Evolutionary conservation across 257 asterid genomes (phyloP), one percentile per base, ranked within the genome.

Genomic region (Fraxinus excelsior): DNA sequence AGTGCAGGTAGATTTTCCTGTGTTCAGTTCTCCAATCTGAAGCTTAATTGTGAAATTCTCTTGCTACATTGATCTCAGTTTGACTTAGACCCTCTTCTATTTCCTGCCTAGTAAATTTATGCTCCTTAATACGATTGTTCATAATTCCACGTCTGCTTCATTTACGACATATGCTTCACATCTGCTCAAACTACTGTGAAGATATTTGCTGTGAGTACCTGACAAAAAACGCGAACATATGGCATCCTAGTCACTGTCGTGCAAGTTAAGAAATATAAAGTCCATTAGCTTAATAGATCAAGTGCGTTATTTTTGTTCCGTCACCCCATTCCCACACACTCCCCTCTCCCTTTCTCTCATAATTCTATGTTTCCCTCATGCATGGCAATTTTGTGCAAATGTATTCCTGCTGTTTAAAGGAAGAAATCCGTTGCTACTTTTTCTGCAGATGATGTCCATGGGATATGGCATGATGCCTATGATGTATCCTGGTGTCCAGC

Each of bases 391-490:
- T 58, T 58, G 4, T 58, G 12, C 25, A 10, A 60, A 10, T 60
- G 8, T 11, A 8, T 60, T 51, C 26, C 4, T 60, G 67, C 29
- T 60, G 67, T 60, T 8, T 60, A 25, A 60, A 60, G 31, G 67
- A 60, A 60, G 68, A 26, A 62, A 11, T 62, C 19, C 35, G 12
- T 62, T 10, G 68, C 35, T 12, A 62, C 35, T 35, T 3, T 31
- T 37, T 75, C 29, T 79, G 68, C 86, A 86, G 90, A 84, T 86
- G 87, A 84, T 86, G 90, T 78, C 90, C 51, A 81, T 80, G 79
- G 86, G 90, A 72, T 83, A 71, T 42, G 84, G 86, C 74, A 69
- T 82, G 86, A 69, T 86, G 53, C 90, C 87, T 12, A 67, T 81
- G 86, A 84, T 86, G 82, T 83, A 81, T 77, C 87, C 86, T 6